Evolutionary conservation across 495 filamentous ascomycete genomes (phyloP).

Genomic region (Penicillium verhagenii): DNA sequence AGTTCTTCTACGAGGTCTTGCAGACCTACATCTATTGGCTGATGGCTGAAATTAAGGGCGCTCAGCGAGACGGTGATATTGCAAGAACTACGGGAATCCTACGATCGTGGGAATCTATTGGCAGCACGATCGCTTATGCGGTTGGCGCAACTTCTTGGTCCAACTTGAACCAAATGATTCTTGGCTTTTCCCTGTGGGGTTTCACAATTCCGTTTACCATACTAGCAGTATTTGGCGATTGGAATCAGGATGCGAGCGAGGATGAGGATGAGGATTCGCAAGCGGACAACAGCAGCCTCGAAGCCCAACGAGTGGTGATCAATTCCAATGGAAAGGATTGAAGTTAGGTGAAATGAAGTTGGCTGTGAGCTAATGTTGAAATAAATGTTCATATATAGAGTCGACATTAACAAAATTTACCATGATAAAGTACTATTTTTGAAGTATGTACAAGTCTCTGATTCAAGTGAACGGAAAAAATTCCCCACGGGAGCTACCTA

Average conservation of each 20-base stretch:
- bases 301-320: constrained; percentile 14
- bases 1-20: constrained; percentile 45
- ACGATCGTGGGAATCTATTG: constrained; percentile 49
- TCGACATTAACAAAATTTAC: too few relatives aligned
- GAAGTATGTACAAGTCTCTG: too few relatives aligned
- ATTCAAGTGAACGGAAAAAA: too few relatives aligned
- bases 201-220: constrained; percentile 20
- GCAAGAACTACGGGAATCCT: constrained; percentile 49
- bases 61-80: constrained; percentile 40
- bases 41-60: constrained; percentile 25
- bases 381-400: too few relatives aligned
- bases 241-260: constrained; percentile 6
- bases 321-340: background rate
- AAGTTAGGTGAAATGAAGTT: background rate
- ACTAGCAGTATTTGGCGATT: constrained; percentile 18
- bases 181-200: constrained; percentile 17
- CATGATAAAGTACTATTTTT: too few relatives aligned
- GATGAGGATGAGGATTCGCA: constrained; percentile 3
- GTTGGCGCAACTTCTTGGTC: constrained; percentile 40
- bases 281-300: constrained; percentile 12
- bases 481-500: background rate
- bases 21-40: constrained; percentile 40
- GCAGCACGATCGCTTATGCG: constrained; percentile 48
- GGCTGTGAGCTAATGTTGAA: too few relatives aligned
- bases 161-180: constrained; percentile 21